Percentiles rank a stretch among this genome's conserved stretches.
These are phyloP conservation scores for Cercospora zeae-maydis DNA, from an alignment of 2,329 filamentous ascomycete species.

Conservation along the genomic window DNA sequence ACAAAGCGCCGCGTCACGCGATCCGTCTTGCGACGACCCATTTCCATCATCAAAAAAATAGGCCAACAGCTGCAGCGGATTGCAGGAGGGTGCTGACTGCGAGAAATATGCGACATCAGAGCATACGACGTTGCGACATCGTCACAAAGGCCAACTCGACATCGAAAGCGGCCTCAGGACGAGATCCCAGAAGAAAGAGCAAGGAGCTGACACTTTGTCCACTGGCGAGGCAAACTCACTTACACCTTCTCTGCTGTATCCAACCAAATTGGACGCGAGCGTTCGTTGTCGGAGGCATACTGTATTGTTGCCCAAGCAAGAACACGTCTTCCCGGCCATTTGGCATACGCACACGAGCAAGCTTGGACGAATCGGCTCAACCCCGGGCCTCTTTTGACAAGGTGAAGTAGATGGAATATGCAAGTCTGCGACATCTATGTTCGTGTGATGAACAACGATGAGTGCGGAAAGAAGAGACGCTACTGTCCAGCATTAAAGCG, in stretches of 20 bases:
- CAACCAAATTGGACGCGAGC: neutral
- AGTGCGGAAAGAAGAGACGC: too few species aligned
- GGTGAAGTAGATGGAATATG: neutral
- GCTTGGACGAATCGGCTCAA: neutral
- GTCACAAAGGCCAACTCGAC: neutral
- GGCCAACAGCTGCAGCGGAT: too few species aligned
- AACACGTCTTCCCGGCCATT: neutral
- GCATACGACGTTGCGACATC: neutral
- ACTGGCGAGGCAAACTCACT: neutral
- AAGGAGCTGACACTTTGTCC: neutral
- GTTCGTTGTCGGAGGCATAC: neutral
- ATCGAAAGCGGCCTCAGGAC: neutral
- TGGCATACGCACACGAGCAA: neutral
- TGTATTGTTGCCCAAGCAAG: neutral
- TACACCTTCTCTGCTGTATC: neutral
- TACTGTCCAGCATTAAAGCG: too few species aligned
- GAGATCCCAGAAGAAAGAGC: neutral
- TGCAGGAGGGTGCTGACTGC: neutral
- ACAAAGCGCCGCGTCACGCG: neutral
- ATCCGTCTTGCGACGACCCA: neutral
- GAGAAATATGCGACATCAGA: neutral
- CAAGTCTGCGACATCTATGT: neutral
- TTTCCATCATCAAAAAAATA: neutral
- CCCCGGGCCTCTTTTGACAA: neutral
- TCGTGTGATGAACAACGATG: too few species aligned